These are phyloP conservation scores for Inonotus hispidus DNA, from an alignment of 1,284 basidiomycete genomes.

Conservation along the genomic window DNA sequence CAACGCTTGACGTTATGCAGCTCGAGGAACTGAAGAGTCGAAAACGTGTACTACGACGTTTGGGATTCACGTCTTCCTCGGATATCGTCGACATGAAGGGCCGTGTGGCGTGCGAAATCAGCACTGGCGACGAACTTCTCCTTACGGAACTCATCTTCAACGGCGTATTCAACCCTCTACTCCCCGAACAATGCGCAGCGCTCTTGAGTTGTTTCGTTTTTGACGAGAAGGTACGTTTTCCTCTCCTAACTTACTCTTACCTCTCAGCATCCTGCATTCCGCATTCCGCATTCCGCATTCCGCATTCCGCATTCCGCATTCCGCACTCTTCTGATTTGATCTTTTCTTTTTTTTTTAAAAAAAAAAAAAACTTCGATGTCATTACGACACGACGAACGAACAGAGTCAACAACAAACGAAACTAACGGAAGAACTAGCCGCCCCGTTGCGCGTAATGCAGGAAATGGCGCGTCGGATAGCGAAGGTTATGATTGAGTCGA, in stretches of 20 bases:
- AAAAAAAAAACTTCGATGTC: no score
- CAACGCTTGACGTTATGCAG: slow-evolving; percentile 90
- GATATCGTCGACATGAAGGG: slow-evolving; percentile 99
- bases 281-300: no score
- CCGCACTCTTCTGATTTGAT: no score
- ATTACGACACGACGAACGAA: no score
- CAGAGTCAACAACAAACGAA: slow-evolving; percentile 87
- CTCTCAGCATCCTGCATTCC: no score
- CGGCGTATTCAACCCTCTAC: slow-evolving; percentile 87
- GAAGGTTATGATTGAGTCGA: slow-evolving; percentile 91
- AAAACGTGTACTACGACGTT: slow-evolving; percentile 87
- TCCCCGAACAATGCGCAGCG: slow-evolving; percentile 91
- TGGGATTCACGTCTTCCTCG: slow-evolving; percentile 84
- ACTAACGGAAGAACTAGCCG: slow-evolving; percentile 89
- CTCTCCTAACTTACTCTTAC: no score
- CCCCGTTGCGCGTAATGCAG: slow-evolving; percentile 90
- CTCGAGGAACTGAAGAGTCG: slow-evolving; percentile 96
- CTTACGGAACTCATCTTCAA: slow-evolving; percentile 98
- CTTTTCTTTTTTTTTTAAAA: no score
- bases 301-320: no score
- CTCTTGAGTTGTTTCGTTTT: slow-evolving; percentile 97
- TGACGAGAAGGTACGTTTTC: slow-evolving; percentile 77
- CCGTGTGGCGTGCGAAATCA: slow-evolving; percentile 97
- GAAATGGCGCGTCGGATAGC: slow-evolving; percentile 94
- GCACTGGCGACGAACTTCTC: slow-evolving; percentile 92